Conservation (phyloP, 2,329 filamentous ascomycete species). For the Venturia pyrina region DNA sequence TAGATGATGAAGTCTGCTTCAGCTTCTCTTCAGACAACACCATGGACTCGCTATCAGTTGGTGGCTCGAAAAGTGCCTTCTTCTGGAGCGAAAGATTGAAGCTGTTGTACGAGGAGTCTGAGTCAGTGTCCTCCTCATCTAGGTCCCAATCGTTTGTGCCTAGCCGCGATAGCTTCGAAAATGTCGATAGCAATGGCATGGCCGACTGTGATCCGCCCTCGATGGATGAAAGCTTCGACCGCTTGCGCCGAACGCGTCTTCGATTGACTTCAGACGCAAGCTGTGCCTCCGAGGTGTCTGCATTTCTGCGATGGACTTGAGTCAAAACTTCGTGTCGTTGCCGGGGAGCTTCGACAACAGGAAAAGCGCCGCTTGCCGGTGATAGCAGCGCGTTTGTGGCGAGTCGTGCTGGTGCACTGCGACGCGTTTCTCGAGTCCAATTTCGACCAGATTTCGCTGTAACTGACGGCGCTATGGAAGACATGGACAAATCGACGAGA, state of each 20-base stretch:
- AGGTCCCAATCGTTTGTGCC: slow-evolving; percentile 1
- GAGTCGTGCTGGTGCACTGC: background rate
- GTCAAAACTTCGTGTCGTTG: background rate
- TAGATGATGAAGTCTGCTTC: background rate
- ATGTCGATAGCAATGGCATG: background rate
- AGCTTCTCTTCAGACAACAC: background rate
- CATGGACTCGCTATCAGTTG: background rate
- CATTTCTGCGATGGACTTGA: background rate
- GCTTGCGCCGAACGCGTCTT: background rate
- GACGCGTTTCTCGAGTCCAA: background rate
- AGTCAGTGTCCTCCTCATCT: slow-evolving; percentile 8
- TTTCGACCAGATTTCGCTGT: background rate
- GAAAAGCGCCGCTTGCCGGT: background rate
- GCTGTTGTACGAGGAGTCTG: slow-evolving; percentile 15
- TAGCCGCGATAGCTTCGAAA: background rate
- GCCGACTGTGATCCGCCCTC: background rate
- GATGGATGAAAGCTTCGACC: background rate
- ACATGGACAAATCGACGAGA: too few species aligned
- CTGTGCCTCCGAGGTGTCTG: background rate
- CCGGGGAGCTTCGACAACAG: background rate
- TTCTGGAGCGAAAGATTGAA: slow-evolving; percentile 13
- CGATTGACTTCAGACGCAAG: background rate
- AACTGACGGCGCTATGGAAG: background rate
- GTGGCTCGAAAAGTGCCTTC: slow-evolving; percentile 12
- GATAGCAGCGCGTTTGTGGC: background rate